phyloP scores from a whole-genome alignment of 768 basidiomycete genomes.

The Agaricus subrufescens region DNA sequence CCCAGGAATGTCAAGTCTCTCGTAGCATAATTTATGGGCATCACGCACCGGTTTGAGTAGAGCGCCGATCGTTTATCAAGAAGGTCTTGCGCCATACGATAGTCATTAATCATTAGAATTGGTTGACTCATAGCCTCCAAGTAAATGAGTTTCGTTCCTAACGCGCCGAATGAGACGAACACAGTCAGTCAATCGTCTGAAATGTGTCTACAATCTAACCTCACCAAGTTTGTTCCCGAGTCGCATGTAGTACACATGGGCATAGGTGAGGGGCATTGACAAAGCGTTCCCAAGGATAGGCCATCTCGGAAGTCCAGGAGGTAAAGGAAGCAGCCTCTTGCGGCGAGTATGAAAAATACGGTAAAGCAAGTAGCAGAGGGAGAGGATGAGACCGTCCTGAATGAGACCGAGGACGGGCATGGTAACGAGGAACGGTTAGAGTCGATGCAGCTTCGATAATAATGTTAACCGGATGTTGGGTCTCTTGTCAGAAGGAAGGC shows the following conservation, averaged over 20 bases:
- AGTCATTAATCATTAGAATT: constrained; percentile 21
- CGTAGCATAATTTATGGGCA: not conserved
- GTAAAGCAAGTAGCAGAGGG: not conserved
- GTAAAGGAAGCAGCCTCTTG: not conserved
- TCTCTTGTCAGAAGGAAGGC: too few species aligned
- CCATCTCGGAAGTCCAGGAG: constrained; percentile 7
- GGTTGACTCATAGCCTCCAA: constrained; percentile 20
- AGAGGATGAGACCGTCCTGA: not conserved
- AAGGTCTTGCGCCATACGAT: constrained; percentile 18
- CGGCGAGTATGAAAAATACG: not conserved
- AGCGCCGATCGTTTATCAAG: constrained; percentile 22
- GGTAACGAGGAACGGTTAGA: too few species aligned
- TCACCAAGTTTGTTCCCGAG: not conserved
- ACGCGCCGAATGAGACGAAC: not conserved
- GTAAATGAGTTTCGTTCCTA: constrained; percentile 13
- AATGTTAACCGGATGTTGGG: too few species aligned
- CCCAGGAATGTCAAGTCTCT: too few species aligned
- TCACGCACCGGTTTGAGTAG: constrained; percentile 18
- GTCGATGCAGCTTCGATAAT: too few species aligned
- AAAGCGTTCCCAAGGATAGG: constrained; percentile 9
- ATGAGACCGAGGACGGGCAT: not conserved
- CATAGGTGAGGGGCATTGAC: not conserved
- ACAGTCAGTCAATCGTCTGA: not conserved
- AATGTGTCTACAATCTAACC: not conserved
- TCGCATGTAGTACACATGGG: not conserved